Evolutionary conservation across 345 rosid genomes (phyloP).

Genomic region (Rhizophora mangle): DNA sequence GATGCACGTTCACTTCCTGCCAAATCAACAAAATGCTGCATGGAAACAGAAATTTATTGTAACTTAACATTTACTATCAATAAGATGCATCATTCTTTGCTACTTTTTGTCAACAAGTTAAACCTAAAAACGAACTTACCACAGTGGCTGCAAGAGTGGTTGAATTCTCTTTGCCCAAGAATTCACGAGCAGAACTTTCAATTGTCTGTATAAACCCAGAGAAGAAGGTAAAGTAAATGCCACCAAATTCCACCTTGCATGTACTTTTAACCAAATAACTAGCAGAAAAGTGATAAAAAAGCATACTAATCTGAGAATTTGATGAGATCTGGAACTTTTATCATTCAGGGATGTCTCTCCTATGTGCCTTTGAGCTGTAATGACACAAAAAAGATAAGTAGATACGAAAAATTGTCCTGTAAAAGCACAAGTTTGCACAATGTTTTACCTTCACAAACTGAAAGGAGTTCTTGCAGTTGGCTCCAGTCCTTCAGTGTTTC

Average conservation of each 20-base stretch:
- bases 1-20: slow-evolving; percentile 99
- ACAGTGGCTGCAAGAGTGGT: slow-evolving; percentile 87
- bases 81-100: background rate
- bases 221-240: slow-evolving; percentile 9
- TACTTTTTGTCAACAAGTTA: background rate
- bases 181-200: slow-evolving; percentile 95
- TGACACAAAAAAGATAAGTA: slow-evolving; percentile 17
- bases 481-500: slow-evolving; percentile 80
- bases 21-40: slow-evolving; percentile 90
- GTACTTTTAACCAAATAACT: slow-evolving; percentile 3
- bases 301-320: slow-evolving; percentile 83
- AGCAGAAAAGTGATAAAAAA: slow-evolving; percentile 15
- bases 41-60: slow-evolving; percentile 16
- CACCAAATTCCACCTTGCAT: background rate
- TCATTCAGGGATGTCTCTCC: slow-evolving; percentile 92
- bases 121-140: slow-evolving; percentile 39
- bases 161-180: slow-evolving; percentile 86
- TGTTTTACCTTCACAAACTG: slow-evolving; percentile 80
- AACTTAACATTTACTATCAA: slow-evolving; percentile 1
- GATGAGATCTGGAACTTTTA: slow-evolving; percentile 99
- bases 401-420: slow-evolving; percentile 11
- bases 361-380: slow-evolving; percentile 82
- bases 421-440: slow-evolving; percentile 11
- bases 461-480: slow-evolving; percentile 80
- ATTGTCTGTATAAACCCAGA: slow-evolving; percentile 52